Conservation (phyloP, 495 filamentous ascomycete genomes). For the Cercophora sp. region DNA sequence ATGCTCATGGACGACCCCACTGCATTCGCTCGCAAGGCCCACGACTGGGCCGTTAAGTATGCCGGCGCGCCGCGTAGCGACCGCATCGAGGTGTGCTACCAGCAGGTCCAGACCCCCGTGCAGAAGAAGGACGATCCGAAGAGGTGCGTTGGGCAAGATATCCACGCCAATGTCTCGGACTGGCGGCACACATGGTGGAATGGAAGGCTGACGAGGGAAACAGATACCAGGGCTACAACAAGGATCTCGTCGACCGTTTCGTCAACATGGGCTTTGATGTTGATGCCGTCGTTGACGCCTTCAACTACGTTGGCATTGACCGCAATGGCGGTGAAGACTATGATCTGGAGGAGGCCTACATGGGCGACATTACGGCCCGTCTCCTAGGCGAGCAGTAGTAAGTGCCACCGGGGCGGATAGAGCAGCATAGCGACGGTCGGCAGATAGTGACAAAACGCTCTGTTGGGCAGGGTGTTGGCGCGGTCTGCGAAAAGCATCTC, state of each 20-base stretch:
- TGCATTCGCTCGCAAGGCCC: conserved; percentile 75
- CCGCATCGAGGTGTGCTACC: conserved; percentile 12
- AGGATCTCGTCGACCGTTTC: conserved; percentile 82
- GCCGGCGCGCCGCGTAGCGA: conserved; percentile 67
- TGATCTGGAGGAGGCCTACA: conserved; percentile 77
- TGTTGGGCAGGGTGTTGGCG: too few species aligned
- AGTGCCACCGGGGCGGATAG: not conserved
- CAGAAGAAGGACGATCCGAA: conserved; percentile 32
- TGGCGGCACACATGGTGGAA: not conserved
- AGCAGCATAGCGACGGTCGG: too few species aligned
- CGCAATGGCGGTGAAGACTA: conserved; percentile 72
- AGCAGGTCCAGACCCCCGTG: conserved; percentile 6
- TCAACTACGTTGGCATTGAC: conserved; percentile 78
- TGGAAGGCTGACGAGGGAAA: not conserved
- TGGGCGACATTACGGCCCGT: conserved; percentile 83
- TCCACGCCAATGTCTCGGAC: not conserved
- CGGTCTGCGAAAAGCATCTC: too few species aligned
- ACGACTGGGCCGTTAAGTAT: conserved; percentile 84
- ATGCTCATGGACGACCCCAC: conserved; percentile 80
- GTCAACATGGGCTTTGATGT: conserved; percentile 91
- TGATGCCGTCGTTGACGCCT: conserved; percentile 79
- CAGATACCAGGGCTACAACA: conserved; percentile 88
- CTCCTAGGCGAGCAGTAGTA: conserved; percentile 69
- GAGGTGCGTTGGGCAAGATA: too few species aligned
- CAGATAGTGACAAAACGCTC: too few species aligned